Base-by-base conservation (phyloP, 108 stramenopile species). In the Cyclotella baltica region DNA sequence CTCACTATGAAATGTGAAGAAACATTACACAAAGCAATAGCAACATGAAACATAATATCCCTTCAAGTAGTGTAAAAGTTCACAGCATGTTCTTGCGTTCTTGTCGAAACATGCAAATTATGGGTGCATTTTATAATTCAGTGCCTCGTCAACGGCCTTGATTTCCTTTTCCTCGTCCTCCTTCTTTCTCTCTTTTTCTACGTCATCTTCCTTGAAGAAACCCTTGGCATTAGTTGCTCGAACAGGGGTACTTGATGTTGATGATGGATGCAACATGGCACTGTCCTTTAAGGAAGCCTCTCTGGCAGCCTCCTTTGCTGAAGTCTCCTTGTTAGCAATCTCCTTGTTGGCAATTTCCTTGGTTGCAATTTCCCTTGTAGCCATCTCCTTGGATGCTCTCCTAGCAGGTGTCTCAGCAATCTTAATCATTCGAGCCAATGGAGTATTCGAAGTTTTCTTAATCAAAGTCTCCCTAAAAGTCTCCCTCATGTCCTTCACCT, bases 71-170 rank as follows among this genome's bases (percentile, higher is more conserved):
- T n/a, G n/a, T n/a, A n/a, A n/a, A n/a, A n/a, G n/a, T n/a, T n/a
- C n/a, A n/a, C n/a, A n/a, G n/a, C n/a, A n/a, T n/a, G n/a, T n/a
- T n/a, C n/a, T n/a, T n/a, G n/a, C n/a, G n/a, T n/a, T n/a, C n/a
- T n/a, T n/a, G 6, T n/a, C 47, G 1, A 16, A 48, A 48, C 40
- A 48, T 48, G 47, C n/a, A n/a, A 48, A 64, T 64, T 38, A 64
- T 8, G 63, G 63, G 29, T 64, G 63, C 63, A 64, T 64, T 64
- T 43, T 64, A 23, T 64, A 64, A 43, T 15, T 64, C 38, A 64
- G 1, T 43, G 22, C 63, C 25, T 29, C 1, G 8, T 64, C 63
- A 40, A 27, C 40, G 0, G 59, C 31, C 31, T 30, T 34, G 16
- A 16, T 61, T 1, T 13, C 11, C 1, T 30, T 13, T 34, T 61